phyloP scores from a whole-genome alignment of 768 basidiomycete genomes.

The Postia placenta region DNA sequence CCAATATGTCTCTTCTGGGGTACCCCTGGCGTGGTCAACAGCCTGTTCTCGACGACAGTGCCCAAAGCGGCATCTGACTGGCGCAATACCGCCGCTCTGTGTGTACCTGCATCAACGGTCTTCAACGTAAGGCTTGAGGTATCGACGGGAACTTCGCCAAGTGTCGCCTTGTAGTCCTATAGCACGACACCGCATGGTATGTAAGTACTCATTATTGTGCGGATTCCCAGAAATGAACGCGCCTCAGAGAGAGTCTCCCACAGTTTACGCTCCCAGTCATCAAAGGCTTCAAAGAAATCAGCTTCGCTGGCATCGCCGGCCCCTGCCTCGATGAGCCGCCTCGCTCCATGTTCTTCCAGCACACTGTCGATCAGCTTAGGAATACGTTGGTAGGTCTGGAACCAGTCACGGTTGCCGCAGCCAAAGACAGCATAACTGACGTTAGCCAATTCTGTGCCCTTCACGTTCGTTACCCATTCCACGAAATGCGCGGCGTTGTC shows the following conservation, averaged over 20 bases:
- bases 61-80: constrained; percentile 33
- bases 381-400: constrained; percentile 39
- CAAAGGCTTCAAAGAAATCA: constrained; percentile 39
- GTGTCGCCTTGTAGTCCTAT: constrained; percentile 25
- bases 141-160: constrained; percentile 23
- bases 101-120: constrained; percentile 26
- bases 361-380: constrained; percentile 34
- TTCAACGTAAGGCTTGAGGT: constrained; percentile 23
- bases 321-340: constrained; percentile 31
- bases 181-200: too few relatives aligned
- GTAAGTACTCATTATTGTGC: constrained; percentile 3
- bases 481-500: constrained; percentile 43
- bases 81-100: constrained; percentile 29
- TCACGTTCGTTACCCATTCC: constrained; percentile 30
- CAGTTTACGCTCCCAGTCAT: constrained; percentile 33
- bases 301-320: constrained; percentile 35
- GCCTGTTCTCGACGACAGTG: constrained; percentile 31
- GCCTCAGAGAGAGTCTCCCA: constrained; percentile 33
- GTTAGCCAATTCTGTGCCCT: constrained; percentile 20
- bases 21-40: constrained; percentile 31
- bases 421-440: constrained; percentile 42
- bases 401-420: constrained; percentile 45
- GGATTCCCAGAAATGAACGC: background rate
- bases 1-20: constrained; percentile 38
- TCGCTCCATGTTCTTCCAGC: constrained; percentile 28